phyloP scores from a whole-genome alignment of 129 eudicot species.

The Kitagawia praeruptora region DNA sequence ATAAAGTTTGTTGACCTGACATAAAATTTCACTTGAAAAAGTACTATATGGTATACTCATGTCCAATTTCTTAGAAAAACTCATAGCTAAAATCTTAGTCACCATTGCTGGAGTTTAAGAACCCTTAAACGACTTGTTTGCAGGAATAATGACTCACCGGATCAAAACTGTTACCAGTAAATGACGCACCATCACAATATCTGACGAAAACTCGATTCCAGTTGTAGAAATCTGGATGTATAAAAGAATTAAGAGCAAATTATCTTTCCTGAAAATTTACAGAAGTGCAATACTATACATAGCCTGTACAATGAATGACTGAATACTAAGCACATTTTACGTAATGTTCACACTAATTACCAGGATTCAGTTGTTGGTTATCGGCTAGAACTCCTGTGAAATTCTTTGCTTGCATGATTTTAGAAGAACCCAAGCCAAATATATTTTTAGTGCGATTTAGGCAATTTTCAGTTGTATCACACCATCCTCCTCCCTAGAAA shows the following conservation, averaged over 20 bases:
- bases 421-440: slow-evolving; percentile 10
- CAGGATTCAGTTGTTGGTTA: slow-evolving; percentile 6
- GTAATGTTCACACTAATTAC: neutral
- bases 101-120: too few species aligned
- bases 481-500: slow-evolving; percentile 14
- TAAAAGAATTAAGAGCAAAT: neutral
- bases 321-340: neutral
- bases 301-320: neutral
- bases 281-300: neutral
- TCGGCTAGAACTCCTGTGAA: slow-evolving; percentile 1
- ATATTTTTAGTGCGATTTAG: slow-evolving; percentile 3
- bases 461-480: slow-evolving; percentile 8
- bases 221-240: slow-evolving; percentile 2
- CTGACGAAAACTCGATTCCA: slow-evolving; percentile 10
- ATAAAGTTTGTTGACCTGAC: slow-evolving; percentile 48
- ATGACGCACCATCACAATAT: slow-evolving; percentile 10
- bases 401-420: slow-evolving; percentile 10
- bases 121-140: neutral
- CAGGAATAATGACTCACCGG: neutral
- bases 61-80: neutral
- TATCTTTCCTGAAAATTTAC: neutral
- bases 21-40: neutral
- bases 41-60: neutral
- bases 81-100: neutral
- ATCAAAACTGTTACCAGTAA: slow-evolving; percentile 3